Base-by-base conservation (phyloP, 352 stramenopile species). In the Peronospora destructor region DNA sequence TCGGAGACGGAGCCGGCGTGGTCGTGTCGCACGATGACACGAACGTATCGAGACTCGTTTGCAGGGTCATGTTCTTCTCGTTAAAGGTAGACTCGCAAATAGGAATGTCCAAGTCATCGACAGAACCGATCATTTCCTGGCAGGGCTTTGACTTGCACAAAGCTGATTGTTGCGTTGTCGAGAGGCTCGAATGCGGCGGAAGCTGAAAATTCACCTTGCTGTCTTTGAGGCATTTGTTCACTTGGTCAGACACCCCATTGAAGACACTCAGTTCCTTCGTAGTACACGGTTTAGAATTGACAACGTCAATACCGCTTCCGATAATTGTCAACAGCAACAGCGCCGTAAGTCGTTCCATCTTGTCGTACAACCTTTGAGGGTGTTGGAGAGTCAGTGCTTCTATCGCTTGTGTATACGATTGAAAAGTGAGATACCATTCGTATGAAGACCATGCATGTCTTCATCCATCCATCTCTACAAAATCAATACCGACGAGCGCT, bases 51-150 rank as follows among this genome's bases (percentile, higher is more conserved):
- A 82, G 34, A 25, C 61, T 72, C 35, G 37, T 35, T 55, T 79
- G 69, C 30, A 85, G 53, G 48, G 71, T 83, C 49, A 77, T 52
- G 45, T 84, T 84, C 41, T 61, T 64, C 16, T 67, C 56, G 48
- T 73, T 57, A 42, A 79, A 73, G 1, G 63, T 8, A 6, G 66
- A 41, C 1, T 84, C 76, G 39, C 76, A 87, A 12, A 43, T 63
- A 13, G 73, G 71, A 9, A 87, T 52, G 14, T 76, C 56, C 46
- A 87, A 58, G 44, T 85, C 76, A 51, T 85, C 73, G 8, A 85
- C 51, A 8, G 56, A 49, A 0, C 68, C 71, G 36, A 87, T 79
- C 68, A 85, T 73, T 1, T 59, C 42, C 36, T 76, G 66, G 41
- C 76, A 87, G 0, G 53, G 35, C 13, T 64, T 62, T 4, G 74